Conservation (phyloP, 129 eudicot genomes). For the Dittrichia graveolens region DNA sequence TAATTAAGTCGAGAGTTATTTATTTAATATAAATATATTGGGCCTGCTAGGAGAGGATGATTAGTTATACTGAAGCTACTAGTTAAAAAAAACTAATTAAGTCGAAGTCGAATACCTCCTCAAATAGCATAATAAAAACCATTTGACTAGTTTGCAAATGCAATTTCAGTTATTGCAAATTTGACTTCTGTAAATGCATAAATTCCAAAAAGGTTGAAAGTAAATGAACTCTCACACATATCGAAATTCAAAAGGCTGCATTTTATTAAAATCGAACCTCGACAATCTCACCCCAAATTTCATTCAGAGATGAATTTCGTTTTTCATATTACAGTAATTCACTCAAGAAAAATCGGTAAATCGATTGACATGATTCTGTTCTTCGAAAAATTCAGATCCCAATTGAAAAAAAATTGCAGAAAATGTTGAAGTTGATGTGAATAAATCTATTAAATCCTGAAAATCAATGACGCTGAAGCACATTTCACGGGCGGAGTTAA, state of each 20-base stretch:
- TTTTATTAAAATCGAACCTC: conserved; percentile 20
- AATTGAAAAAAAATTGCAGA: neutral
- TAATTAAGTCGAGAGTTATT: neutral
- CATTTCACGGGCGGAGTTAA: neutral
- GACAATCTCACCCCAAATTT: neutral
- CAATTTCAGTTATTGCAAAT: neutral
- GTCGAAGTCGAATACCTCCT: neutral
- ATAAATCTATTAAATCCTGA: neutral
- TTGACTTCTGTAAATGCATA: neutral
- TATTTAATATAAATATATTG: no score
- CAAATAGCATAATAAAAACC: no score
- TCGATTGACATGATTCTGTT: neutral
- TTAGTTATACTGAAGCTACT: no score
- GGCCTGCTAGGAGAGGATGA: no score
- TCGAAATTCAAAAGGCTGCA: conserved; percentile 10
- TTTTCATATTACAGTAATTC: neutral
- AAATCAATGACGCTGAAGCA: neutral
- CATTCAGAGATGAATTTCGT: no score
- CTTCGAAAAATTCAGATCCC: conserved; percentile 6
- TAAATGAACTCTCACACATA: conserved; percentile 15
- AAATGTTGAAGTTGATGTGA: neutral
- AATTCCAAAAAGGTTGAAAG: neutral
- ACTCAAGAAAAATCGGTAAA: neutral
- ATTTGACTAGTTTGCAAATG: no score
- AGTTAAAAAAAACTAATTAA: neutral